Base-by-base conservation (phyloP, 75 land plant genomes). In the Sequoiadendron giganteum region DNA sequence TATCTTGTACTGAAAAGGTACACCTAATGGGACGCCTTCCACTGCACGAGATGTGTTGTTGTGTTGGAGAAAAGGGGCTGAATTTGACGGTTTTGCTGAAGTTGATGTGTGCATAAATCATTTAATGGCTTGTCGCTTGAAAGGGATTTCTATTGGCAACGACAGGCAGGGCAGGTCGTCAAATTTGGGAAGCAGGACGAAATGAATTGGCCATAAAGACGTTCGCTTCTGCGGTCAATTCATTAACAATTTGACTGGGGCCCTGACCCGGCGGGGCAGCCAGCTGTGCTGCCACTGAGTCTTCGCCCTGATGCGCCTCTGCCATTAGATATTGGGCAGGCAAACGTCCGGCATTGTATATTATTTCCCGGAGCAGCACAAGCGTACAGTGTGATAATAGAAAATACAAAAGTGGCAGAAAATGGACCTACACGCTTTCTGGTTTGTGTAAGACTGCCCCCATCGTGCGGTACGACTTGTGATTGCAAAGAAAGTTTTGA, bases 1-100 rank as follows among this genome's bases (percentile, higher is more conserved):
- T 28, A 82, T 82, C 84, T 45, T 82, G 84, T 82, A 82, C 84
- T 82, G 84, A 47, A 82, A 82, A 82, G 84, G 84, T 82, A 82
- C 84, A 47, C 52, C 30, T 82, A 82, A 82, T 82, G 52, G 49
- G 49, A 82, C 84, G 84, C 49, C 84, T 82, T 82, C 3, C 84
- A 16, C 47, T 82, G 84, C 84, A 82, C 84, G 84, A 82, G 84
- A 82, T 43, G 25, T 82, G 84, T 82, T 82, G 49, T 9, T 48
- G 49, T 48, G 49, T 48, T 11, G 54, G 54, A 52, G 54, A 52
- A 14, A 52, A 10, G 14, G 54, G 54, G 1, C 10, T 52, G 54
- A 52, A 11, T 52, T 52, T 52, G 54, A 52, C 54, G 54, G 42
- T 40, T 40, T 40, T n/a, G n/a, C n/a, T n/a, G n/a, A n/a, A n/a